Base-by-base conservation (phyloP, 2,329 filamentous ascomycete genomes). In the Phyllosticta citrichinensis region DNA sequence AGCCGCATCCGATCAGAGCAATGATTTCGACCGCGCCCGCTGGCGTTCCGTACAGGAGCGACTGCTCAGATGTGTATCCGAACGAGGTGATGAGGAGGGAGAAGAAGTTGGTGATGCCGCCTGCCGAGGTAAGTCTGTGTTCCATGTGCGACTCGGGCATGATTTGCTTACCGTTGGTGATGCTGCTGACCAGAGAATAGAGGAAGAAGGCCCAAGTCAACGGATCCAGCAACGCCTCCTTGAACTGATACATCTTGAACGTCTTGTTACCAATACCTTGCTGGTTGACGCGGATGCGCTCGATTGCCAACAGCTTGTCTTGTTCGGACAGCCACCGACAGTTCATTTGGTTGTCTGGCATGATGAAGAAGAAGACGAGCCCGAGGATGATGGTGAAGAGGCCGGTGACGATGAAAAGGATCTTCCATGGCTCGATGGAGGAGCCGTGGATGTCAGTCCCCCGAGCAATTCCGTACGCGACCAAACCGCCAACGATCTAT, bases 201-300 rank as follows among this genome's bases (percentile, higher is more conserved):
- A 83, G 79, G 58, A 81, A 78, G 68, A 85, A 83, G 0, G 81
- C 80, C 81, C 81, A 83, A 0, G 79, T 79, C 70, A 82, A 74
- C 1, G 81, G 81, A 63, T 83, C 81, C 12, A 73, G 55, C 2
- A 83, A 66, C 0, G 81, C 79, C 64, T 83, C 81, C 10, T 79
- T 74, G 1, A 86, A 76, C 63, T 91, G 88, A 20, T 79, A 77
- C 75, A 80, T 76, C 63, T 86, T 86, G 71, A 86, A 87, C 63
- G 86, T 78, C 63, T 83, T 82, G 63, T 82, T 86, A 2, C 84
- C 85, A 14, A 87, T 84, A 0, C 87, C 87, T 62, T 87, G 88
- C 71, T 90, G 84, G 66, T 91, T 91, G 52, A 83, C 79, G 0
- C 87, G 80, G 3, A 91, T 81, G 0, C 88, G 79, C 63, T 88